phyloP scores from a whole-genome alignment of 257 asterid species.

The Solanum tarapatanum region DNA sequence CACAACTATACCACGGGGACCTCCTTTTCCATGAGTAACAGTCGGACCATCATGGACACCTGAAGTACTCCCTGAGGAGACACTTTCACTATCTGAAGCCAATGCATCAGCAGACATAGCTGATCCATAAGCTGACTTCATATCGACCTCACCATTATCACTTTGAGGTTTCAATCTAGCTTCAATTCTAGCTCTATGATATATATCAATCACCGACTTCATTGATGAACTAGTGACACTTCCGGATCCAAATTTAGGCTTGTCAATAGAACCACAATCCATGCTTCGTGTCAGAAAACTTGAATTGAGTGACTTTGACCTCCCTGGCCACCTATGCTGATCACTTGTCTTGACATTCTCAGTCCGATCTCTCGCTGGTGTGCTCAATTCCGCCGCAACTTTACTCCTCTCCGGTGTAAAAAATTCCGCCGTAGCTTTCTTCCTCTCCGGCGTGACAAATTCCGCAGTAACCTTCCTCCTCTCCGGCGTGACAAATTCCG shows the following conservation, averaged over 20 bases:
- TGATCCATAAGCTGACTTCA: constrained; percentile 10
- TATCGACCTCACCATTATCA: constrained; percentile 12
- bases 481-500: constrained; percentile 41
- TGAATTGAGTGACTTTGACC: constrained; percentile 49
- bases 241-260: constrained; percentile 38
- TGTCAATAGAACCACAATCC: constrained; percentile 41
- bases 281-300: constrained; percentile 46
- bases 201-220: constrained; percentile 25
- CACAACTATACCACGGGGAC: constrained; percentile 42
- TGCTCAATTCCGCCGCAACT: constrained; percentile 5
- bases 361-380: constrained; percentile 43
- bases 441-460: constrained; percentile 57
- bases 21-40: constrained; percentile 23
- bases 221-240: constrained; percentile 19
- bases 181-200: constrained; percentile 15
- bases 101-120: constrained; percentile 5
- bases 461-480: constrained; percentile 23
- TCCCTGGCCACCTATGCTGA: constrained; percentile 78
- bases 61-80: constrained; percentile 37
- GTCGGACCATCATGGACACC: constrained; percentile 22
- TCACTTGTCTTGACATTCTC: constrained; percentile 53
- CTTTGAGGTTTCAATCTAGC: constrained; percentile 14
- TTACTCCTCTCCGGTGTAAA: constrained; percentile 64
- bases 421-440: constrained; percentile 7
- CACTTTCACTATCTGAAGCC: constrained; percentile 58